Evolutionary conservation across 805 yeast species (phyloP), one percentile per base, ranked within the genome.

Genomic region (Metschnikowia santaceciliae): DNA sequence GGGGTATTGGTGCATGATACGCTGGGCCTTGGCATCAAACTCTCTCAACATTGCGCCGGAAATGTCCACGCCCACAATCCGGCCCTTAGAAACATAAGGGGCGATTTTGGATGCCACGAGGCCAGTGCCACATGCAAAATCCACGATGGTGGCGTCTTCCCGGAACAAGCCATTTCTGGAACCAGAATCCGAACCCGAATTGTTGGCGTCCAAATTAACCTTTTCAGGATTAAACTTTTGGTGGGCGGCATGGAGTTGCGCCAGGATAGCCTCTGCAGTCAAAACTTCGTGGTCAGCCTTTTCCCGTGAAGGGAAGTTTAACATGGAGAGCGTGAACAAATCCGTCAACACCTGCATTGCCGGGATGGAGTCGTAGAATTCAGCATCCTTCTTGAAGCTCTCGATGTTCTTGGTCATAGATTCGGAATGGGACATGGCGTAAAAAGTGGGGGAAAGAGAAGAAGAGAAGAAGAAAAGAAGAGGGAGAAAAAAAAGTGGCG

Each of bases 91-190:
- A 17, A 72, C 49, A 49, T 66, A 66, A 3, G 71, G 72, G 5
- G 62, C 63, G 22, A 73, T 45, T n/a, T 59, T 60, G 46, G 61
- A 55, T 2, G 71, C 65, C 15, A 72, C 61, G 7, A 70, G 49
- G 0, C 78, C 79, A 1, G 76, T 66, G 3, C 79, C 79, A 51
- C 77, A 74, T 0, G 77, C 78, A 58, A 75, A 74, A 54, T 75
- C 78, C 42, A 75, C 47, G 6, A 70, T 37, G 34, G 50, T 63
- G 46, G 56, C 53, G 6, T 62, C 64, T 2, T 63, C 64, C 44
- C 52, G 57, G 52, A 65, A 53, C 33, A 59, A 41, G 41, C 46
- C 13, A 49, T 23, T 3, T 22, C 26, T 23, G 26, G 26, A 23
- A 1, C 8, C 26, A 22, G 8, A 22, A 6, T 22, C 26, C 7